A percentile compares a stretch with the other conserved stretches of the same genome.
phyloP scores from a whole-genome alignment of 768 basidiomycete genomes.

The Solioccasus polychromus region DNA sequence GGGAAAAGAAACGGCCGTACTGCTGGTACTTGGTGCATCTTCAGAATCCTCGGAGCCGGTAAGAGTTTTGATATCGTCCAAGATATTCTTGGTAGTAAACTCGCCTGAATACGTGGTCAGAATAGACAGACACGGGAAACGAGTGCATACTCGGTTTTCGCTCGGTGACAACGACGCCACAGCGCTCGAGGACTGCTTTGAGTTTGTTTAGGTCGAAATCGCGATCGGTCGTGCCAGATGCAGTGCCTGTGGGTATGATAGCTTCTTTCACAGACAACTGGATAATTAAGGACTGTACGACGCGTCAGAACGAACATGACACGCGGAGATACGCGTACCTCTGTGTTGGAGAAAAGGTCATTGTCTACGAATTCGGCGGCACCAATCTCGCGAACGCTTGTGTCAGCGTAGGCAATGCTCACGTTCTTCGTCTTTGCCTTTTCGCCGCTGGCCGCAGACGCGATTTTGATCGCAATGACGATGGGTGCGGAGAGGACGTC shows the following conservation, averaged over 20 bases:
- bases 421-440: slow-evolving; percentile 69
- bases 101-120: slow-evolving; percentile 53
- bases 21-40: slow-evolving; percentile 11
- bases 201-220: slow-evolving; percentile 89
- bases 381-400: slow-evolving; percentile 79
- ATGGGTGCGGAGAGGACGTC: slow-evolving; percentile 84
- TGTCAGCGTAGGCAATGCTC: slow-evolving; percentile 91
- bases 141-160: slow-evolving; percentile 70
- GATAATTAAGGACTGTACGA: slow-evolving; percentile 79
- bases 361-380: slow-evolving; percentile 92
- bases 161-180: slow-evolving; percentile 87
- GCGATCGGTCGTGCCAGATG: slow-evolving; percentile 67
- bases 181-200: slow-evolving; percentile 82
- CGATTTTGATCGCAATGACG: slow-evolving; percentile 83
- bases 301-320: not conserved
- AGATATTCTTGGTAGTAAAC: slow-evolving; percentile 75
- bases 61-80: slow-evolving; percentile 64
- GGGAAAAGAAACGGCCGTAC: slow-evolving; percentile 4
- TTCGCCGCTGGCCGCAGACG: slow-evolving; percentile 46
- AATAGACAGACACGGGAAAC: not conserved
- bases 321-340: slow-evolving; percentile 48
- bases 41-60: slow-evolving; percentile 31
- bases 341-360: slow-evolving; percentile 92
- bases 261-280: slow-evolving; percentile 98
- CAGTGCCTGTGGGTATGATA: slow-evolving; percentile 73